These are phyloP conservation scores for Eucalyptus coolabah DNA, from an alignment of 345 rosid genomes.

Conservation along the genomic window DNA sequence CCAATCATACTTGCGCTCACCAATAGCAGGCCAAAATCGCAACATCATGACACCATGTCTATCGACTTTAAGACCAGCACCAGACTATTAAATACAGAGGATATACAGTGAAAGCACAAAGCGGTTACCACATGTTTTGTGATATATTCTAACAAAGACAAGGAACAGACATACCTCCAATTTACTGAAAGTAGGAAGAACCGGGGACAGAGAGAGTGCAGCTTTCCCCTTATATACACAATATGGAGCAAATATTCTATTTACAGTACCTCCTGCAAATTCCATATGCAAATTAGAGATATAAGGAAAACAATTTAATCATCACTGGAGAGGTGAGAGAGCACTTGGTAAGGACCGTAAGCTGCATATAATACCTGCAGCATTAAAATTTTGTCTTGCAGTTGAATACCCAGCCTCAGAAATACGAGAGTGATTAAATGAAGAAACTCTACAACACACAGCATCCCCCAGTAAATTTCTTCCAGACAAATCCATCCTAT, in stretches of 20 bases:
- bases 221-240: constrained; percentile 83
- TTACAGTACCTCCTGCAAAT: neutral
- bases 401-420: constrained; percentile 28
- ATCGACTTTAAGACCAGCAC: constrained; percentile 28
- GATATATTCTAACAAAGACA: neutral
- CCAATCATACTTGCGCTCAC: constrained; percentile 88
- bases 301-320: neutral
- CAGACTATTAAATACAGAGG: constrained; percentile 27
- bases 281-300: neutral
- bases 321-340: neutral
- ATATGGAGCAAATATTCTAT: constrained; percentile 64
- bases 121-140: neutral
- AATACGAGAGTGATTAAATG: constrained; percentile 15
- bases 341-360: neutral
- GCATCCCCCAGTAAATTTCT: constrained; percentile 4
- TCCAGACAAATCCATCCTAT: constrained; percentile 24
- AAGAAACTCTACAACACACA: constrained; percentile 2
- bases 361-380: neutral
- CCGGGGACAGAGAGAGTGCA: constrained; percentile 65
- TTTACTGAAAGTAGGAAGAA: constrained; percentile 55
- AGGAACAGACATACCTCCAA: constrained; percentile 26
- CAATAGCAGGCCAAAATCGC: constrained; percentile 71
- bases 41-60: constrained; percentile 72
- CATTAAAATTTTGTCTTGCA: constrained; percentile 8
- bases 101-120: neutral